Base-by-base conservation (phyloP, 2,329 filamentous ascomycete genomes). In the Aspergillus chevalieri region DNA sequence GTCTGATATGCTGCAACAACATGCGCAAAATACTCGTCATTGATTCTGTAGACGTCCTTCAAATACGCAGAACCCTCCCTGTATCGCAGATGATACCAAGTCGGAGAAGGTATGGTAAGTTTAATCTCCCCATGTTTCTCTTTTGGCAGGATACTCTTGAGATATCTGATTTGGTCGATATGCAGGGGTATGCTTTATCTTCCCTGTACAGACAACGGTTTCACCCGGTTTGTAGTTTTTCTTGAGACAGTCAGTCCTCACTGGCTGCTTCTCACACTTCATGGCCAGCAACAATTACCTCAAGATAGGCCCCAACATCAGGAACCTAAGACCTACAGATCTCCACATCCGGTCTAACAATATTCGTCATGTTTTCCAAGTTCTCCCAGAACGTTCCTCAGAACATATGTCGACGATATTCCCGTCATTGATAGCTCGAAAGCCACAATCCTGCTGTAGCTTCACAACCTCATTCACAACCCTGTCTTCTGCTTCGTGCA, bases 71-170 rank as follows among this genome's bases (percentile, higher is more conserved):
- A 44, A 66, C 77, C 73, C 12, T 71, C 67, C 50, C 68, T 73
- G 51, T 77, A 73, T 42, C 80, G 74, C 56, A 83, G 74, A 62
- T 86, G 81, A 61, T 84, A 84, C 75, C 81, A 84, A 58, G 77
- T 77, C 2, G 80, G 78, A 4, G 79, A 77, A 9, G 80, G 76
- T 61, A 84, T 67, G 10, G 81, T 84, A 52, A 84, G 75, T 86
- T 86, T 84, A 66, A 80, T 81, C 77, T 48, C 78, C 76, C 61
- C 80, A 78, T 43, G 77, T 67, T 21, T 17, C 19, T 80, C 77
- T 41, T 78, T 72, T 0, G 81, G 79, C 0, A 85, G 71, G 14
- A 77, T 60, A 57, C 51, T 58, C 77, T 76, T 50, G 36, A 71
- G 66, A 49, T 79, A 74, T 36, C 66, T 73, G 52, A 79, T 74